Base-by-base conservation (phyloP, 352 stramenopile species). In the Bremia lactucae region DNA sequence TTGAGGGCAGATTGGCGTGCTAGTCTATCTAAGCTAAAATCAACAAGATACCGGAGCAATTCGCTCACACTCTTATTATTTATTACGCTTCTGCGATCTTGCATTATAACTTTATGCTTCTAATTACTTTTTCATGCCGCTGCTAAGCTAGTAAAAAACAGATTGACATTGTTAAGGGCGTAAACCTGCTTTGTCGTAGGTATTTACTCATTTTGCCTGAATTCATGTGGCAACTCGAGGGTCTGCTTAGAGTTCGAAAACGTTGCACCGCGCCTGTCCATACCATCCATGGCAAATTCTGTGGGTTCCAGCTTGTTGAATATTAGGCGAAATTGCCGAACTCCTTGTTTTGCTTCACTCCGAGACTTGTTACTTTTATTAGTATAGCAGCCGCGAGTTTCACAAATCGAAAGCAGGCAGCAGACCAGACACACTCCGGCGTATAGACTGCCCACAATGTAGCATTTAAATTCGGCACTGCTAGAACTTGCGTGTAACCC, bases 21-120 rank as follows among this genome's bases (percentile, higher is more conserved):
- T 98, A 43, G 80, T 94, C 36, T 98, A 97, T 84, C 98, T 98
- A 55, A 96, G 87, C 72, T 97, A 46, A 62, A 24, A 22, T 15
- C n/a, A 43, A 31, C 5, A 34, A 14, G 3, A 33, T n/a, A n/a
- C n/a, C n/a, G n/a, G n/a, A n/a, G n/a, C 6, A 15, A 33, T 14
- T 15, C 10, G 7, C 28, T 33, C 11, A 1, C n/a, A 7, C 7
- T 29, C 24, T 29, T 29, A 29, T 13, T 4, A 1, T n/a, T n/a
- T n/a, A 29, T 29, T 29, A 11, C 24, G 13, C 24, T 29, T 29
- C 7, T 29, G 24, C 24, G 13, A 2, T 29, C 24, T 29, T 29
- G 24, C 24, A n/a, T n/a, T n/a, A 29, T 13, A 29, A 29, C 24
- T 29, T 3, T 3, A n/a, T n/a, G n/a, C n/a, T n/a, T n/a, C n/a